A percentile compares a stretch with the other conserved stretches of the same genome.
These are phyloP conservation scores for Yarrowia bubula DNA, from an alignment of 805 yeast genomes.

Conservation along the genomic window DNA sequence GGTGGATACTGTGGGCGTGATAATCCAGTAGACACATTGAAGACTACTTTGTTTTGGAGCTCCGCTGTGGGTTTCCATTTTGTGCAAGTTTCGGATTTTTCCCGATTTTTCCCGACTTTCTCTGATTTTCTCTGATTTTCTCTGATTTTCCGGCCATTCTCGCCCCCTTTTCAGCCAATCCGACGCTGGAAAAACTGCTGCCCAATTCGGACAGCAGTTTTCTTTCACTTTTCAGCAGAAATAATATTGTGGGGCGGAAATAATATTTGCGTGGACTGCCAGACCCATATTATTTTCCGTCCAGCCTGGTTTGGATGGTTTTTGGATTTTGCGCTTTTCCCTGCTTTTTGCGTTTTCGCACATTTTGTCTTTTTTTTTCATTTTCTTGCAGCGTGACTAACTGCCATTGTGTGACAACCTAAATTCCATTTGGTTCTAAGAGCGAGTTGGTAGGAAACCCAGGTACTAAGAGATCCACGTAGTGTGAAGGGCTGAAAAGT, in stretches of 20 bases:
- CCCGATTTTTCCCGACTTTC: not conserved
- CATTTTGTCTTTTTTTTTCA: not conserved
- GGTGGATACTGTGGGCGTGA: too few species aligned
- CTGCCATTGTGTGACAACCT: conserved; percentile 1
- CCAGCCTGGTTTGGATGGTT: not conserved
- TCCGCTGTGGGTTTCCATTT: too few species aligned
- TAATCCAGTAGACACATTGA: too few species aligned
- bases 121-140: not conserved
- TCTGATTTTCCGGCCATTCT: not conserved
- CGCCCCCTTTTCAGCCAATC: not conserved
- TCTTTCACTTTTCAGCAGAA: not conserved
- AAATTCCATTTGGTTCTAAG: not conserved
- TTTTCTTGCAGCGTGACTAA: not conserved
- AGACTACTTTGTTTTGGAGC: too few species aligned
- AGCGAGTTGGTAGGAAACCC: not conserved
- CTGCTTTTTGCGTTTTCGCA: too few species aligned
- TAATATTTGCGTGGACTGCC: not conserved
- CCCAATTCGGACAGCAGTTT: too few species aligned
- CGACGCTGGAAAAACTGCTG: not conserved
- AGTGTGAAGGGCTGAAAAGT: too few species aligned
- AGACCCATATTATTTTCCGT: not conserved
- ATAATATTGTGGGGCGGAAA: conserved; percentile 8
- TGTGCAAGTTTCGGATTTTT: not conserved
- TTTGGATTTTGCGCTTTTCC: not conserved
- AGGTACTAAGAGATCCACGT: too few species aligned